Base-by-base conservation (phyloP, 2,329 filamentous ascomycete genomes). In the Sporothrix euskadiensis region DNA sequence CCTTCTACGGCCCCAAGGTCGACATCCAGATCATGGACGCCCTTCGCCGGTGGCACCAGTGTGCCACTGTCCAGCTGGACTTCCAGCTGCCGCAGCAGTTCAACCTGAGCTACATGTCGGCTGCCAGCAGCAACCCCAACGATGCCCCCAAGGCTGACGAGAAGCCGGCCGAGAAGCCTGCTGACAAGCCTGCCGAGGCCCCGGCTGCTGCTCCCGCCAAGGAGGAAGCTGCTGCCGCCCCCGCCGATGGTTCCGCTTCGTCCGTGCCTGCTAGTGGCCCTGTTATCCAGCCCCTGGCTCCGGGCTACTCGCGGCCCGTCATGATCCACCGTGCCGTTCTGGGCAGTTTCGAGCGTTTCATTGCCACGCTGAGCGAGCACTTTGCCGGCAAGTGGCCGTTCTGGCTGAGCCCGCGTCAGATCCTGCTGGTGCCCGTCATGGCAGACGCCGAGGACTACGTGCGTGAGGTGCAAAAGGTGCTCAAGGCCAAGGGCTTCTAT, bases 1-100 rank as follows among this genome's bases (percentile, higher is more conserved):
- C 96, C 71, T 99, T 98, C 84, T 99, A 99, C 82, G 96, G 96
- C 1, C 96, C 96, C 70, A 99, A 99, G 88, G 97, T 98, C 78
- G 96, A 99, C 79, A 96, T 99, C 80, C 97, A 93, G 75, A 94
- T 99, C 79, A 91, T 90, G 70, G 95, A 98, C 82, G 93, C 93
- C 63, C 85, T 98, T 77, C 90, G 90, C 82, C 89, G 94, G 74
- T 92, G 90, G 85, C 92, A 76, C 76, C 76, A 97, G 83, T 97
- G 93, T 79, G 94, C 95, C 78, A 98, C 95, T 14, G 97, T 98
- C 77, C 95, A 98, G 84, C 89, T 97, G 72, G 94, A 97, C 81
- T 97, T 97, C 85, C 92, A 97, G 80, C 76, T 77, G 73, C 76
- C 76, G 35, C 75, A 76, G 75, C 75, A 75, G 69, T 77, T 77